These are phyloP conservation scores for Pyricularia sp. DNA, from an alignment of 2,329 filamentous ascomycete genomes.

Conservation along the genomic window DNA sequence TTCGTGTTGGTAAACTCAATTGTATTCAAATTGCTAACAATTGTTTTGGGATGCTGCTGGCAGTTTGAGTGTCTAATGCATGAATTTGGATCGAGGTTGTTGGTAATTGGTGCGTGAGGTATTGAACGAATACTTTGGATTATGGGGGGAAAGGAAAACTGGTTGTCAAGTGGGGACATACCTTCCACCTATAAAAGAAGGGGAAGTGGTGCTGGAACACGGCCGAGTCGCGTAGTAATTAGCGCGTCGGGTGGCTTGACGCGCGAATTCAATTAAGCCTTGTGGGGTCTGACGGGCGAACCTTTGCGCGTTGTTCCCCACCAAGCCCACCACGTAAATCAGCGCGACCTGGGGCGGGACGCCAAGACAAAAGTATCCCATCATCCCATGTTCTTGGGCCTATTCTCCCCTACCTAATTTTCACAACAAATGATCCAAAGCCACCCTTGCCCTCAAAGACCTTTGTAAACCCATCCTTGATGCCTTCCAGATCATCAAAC, in stretches of 20 bases:
- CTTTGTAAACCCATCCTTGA: constrained; percentile 29
- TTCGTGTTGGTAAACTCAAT: neutral
- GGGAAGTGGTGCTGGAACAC: neutral
- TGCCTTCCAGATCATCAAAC: constrained; percentile 31
- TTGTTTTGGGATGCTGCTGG: neutral
- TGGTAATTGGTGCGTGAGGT: neutral
- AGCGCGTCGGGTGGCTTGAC: neutral
- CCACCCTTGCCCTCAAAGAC: constrained; percentile 31
- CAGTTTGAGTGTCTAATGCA: neutral
- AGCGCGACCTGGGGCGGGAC: neutral
- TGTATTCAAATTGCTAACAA: neutral
- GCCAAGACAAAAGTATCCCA: too few relatives aligned
- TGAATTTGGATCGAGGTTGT: neutral
- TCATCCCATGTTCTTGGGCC: too few relatives aligned
- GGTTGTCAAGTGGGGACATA: neutral
- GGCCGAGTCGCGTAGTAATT: neutral
- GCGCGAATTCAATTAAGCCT: neutral
- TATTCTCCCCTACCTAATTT: constrained; percentile 13
- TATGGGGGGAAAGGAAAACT: neutral
- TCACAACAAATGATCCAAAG: constrained; percentile 31
- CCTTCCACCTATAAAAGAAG: neutral
- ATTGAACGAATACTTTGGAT: neutral
- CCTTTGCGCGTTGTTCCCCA: neutral
- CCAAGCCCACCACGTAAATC: too few relatives aligned
- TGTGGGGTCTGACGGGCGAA: neutral